Percentiles rank a stretch among this genome's conserved stretches.
Conservation (phyloP, 2,329 filamentous ascomycete species). For the Thielaviopsis ethacetica region DNA sequence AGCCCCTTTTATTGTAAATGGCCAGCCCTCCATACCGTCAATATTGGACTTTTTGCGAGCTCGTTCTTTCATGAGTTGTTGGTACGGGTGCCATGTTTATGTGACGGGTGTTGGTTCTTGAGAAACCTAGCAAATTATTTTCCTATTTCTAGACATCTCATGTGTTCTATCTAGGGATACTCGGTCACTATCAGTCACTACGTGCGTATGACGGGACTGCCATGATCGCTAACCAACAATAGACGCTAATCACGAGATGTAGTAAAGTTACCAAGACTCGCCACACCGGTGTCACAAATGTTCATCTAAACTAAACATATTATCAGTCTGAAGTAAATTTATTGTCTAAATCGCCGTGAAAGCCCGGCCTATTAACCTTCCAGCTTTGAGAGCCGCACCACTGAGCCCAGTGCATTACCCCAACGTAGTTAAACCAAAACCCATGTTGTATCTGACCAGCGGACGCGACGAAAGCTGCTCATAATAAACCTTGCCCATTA, state of each 20-base stretch:
- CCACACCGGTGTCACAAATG: not conserved
- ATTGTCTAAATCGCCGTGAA: not conserved
- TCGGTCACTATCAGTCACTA: no score
- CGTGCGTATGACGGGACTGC: not conserved
- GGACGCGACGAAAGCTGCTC: slow-evolving; percentile 2
- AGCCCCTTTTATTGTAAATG: no score
- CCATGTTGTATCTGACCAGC: not conserved
- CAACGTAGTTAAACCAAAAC: not conserved
- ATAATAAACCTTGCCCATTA: not conserved
- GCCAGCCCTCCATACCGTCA: no score
- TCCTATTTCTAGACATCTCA: no score
- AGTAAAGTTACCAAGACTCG: not conserved
- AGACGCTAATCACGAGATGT: no score
- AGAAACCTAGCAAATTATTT: no score
- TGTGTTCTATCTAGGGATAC: not conserved
- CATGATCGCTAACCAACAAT: no score
- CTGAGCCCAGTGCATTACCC: not conserved
- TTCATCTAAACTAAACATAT: no score
- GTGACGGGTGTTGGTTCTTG: not conserved
- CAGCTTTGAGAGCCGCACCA: slow-evolving; percentile 1
- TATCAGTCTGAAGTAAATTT: not conserved
- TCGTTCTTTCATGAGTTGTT: not conserved
- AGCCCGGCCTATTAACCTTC: not conserved
- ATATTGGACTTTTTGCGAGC: no score
- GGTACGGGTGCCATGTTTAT: not conserved